These are phyloP conservation scores for Malassezia japonica DNA, from an alignment of 1,284 basidiomycete species.

Conservation along the genomic window DNA sequence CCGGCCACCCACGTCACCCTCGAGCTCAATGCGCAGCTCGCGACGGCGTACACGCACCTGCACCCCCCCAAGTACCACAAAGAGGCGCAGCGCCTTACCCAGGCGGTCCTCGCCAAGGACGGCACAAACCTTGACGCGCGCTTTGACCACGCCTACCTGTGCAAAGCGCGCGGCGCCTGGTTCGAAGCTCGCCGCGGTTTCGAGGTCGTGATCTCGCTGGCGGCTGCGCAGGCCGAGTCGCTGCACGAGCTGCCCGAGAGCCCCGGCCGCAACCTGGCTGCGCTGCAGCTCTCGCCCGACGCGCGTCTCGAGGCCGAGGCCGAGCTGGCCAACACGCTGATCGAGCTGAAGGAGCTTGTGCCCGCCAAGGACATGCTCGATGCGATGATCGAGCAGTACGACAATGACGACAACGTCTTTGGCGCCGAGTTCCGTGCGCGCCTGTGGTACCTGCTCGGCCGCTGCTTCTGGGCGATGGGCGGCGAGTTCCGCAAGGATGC, in stretches of 20 bases:
- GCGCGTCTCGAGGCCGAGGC: slow-evolving; percentile 64
- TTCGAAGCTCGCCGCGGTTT: slow-evolving; percentile 61
- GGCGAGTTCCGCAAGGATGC: slow-evolving; percentile 51
- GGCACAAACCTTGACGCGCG: background rate
- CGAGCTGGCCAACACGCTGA: slow-evolving; percentile 76
- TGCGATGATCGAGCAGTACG: slow-evolving; percentile 56
- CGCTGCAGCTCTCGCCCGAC: slow-evolving; percentile 48
- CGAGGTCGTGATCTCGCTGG: slow-evolving; percentile 45
- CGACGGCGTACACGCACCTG: slow-evolving; percentile 68
- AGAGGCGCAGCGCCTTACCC: slow-evolving; percentile 64
- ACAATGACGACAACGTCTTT: slow-evolving; percentile 51
- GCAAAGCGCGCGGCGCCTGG: slow-evolving; percentile 70
- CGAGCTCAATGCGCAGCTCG: slow-evolving; percentile 59
- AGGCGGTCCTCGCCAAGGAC: slow-evolving; percentile 56
- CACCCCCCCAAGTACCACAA: slow-evolving; percentile 82
- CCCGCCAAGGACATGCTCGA: slow-evolving; percentile 57
- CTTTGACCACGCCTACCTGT: slow-evolving; percentile 57
- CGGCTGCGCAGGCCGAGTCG: background rate
- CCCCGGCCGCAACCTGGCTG: slow-evolving; percentile 41
- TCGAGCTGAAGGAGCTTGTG: slow-evolving; percentile 56
- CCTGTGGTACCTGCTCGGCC: slow-evolving; percentile 74
- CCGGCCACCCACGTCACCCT: slow-evolving; percentile 63
- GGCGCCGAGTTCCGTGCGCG: slow-evolving; percentile 56
- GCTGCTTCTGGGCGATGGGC: slow-evolving; percentile 65
- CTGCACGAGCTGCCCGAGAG: slow-evolving; percentile 8